phyloP scores from a whole-genome alignment of 805 yeast genomes.

The Metschnikowia similis region DNA sequence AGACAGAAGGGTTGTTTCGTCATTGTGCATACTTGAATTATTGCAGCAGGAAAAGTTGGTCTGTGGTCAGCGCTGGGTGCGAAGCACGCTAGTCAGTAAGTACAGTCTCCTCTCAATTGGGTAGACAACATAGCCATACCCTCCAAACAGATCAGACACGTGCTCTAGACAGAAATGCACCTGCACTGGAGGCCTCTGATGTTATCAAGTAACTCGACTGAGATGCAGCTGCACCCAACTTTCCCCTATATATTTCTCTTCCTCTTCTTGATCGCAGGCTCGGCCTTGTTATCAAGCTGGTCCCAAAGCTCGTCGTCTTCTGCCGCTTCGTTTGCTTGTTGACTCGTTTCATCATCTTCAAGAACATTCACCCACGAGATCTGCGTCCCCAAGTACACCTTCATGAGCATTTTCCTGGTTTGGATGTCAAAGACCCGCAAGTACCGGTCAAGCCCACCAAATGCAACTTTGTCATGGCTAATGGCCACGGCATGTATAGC shows the following conservation, averaged over 20 bases:
- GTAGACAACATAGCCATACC: too few species aligned
- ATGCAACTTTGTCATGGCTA: slow-evolving; percentile 47
- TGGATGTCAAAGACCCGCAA: slow-evolving; percentile 67
- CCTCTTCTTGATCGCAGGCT: slow-evolving; percentile 27
- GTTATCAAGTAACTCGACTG: too few species aligned
- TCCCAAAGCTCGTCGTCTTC: slow-evolving; percentile 36
- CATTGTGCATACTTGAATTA: too few species aligned
- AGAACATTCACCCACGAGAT: slow-evolving; percentile 50
- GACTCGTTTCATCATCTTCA: slow-evolving; percentile 37
- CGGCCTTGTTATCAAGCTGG: slow-evolving; percentile 31
- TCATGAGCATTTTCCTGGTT: slow-evolving; percentile 57
- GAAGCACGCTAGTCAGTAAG: too few species aligned
- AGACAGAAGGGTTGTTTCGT: too few species aligned
- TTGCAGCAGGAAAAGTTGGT: too few species aligned
- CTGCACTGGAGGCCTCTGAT: too few species aligned
- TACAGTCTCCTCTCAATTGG: too few species aligned
- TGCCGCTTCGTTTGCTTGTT: slow-evolving; percentile 22
- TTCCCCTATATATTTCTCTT: slow-evolving; percentile 16
- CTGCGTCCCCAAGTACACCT: slow-evolving; percentile 74
- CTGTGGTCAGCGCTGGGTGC: too few species aligned
- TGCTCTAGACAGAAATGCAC: too few species aligned
- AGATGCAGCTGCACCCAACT: too few species aligned
- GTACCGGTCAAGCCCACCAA: slow-evolving; percentile 88
- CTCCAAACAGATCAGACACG: too few species aligned
- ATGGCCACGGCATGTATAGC: slow-evolving; percentile 67